Conservation (phyloP, 2,329 filamentous ascomycete species). For the Diaporthe sp. region DNA sequence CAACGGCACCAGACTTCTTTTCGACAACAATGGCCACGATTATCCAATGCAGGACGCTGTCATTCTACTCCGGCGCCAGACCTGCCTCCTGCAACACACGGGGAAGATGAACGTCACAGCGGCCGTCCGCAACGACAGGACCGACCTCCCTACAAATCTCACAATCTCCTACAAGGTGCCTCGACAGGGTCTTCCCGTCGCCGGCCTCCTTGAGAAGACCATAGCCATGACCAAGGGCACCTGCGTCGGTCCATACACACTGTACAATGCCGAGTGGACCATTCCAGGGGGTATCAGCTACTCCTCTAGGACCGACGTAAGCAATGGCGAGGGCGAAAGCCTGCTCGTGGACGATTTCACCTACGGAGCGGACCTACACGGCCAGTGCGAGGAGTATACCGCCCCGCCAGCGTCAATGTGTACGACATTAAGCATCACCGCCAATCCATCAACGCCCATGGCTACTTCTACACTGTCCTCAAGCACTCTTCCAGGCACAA, state of each 20-base stretch:
- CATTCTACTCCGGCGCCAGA: slow-evolving; percentile 65
- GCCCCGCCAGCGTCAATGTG: slow-evolving; percentile 11
- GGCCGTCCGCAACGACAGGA: slow-evolving; percentile 28
- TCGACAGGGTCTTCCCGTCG: slow-evolving; percentile 30
- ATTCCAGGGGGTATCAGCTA: slow-evolving; percentile 35
- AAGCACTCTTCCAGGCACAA: not conserved
- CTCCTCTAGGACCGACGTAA: slow-evolving; percentile 31
- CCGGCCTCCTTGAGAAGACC: slow-evolving; percentile 35
- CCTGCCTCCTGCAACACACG: slow-evolving; percentile 57
- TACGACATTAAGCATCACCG: not conserved
- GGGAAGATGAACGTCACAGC: slow-evolving; percentile 57
- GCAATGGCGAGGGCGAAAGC: slow-evolving; percentile 28
- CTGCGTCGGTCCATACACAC: slow-evolving; percentile 33
- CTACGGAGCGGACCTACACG: slow-evolving; percentile 30
- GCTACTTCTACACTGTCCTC: not conserved
- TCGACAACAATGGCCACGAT: slow-evolving; percentile 66
- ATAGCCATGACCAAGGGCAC: slow-evolving; percentile 31
- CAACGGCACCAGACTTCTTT: slow-evolving; percentile 45
- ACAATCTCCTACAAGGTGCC: slow-evolving; percentile 32
- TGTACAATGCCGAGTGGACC: slow-evolving; percentile 33
- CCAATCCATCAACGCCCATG: not conserved
- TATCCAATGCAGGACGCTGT: slow-evolving; percentile 66
- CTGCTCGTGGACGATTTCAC: slow-evolving; percentile 30
- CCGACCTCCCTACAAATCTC: slow-evolving; percentile 18
- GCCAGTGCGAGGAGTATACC: slow-evolving; percentile 19